These are phyloP conservation scores for Pezicula rhizophila DNA, from an alignment of 2,329 filamentous ascomycete genomes.

Conservation along the genomic window DNA sequence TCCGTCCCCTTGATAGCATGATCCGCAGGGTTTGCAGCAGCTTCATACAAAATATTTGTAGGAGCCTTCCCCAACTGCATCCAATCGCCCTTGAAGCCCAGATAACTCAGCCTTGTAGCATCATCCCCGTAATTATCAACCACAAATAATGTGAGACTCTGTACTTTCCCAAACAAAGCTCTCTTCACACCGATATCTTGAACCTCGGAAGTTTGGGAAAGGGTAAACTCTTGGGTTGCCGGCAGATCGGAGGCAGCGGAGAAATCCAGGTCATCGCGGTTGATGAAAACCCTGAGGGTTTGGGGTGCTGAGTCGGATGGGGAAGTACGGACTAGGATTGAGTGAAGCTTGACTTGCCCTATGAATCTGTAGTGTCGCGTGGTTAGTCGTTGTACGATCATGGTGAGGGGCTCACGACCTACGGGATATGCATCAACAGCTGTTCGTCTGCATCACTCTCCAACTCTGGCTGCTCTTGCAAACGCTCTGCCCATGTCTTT, in stretches of 20 bases:
- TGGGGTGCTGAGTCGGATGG: slow-evolving; percentile 64
- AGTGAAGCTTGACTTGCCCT: slow-evolving; percentile 87
- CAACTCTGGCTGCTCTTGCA: slow-evolving; percentile 67
- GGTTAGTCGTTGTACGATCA: neutral
- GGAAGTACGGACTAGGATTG: slow-evolving; percentile 78
- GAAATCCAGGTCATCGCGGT: slow-evolving; percentile 85
- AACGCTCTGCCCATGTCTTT: slow-evolving; percentile 85
- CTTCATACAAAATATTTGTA: slow-evolving; percentile 84
- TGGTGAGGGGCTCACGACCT: slow-evolving; percentile 30
- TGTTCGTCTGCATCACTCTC: slow-evolving; percentile 87
- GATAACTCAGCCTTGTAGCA: slow-evolving; percentile 69
- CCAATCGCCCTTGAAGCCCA: slow-evolving; percentile 93
- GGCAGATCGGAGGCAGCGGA: slow-evolving; percentile 60
- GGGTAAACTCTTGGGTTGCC: slow-evolving; percentile 69
- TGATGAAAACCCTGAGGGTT: slow-evolving; percentile 82
- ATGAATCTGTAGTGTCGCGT: slow-evolving; percentile 60
- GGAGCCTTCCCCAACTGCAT: slow-evolving; percentile 81
- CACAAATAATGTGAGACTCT: slow-evolving; percentile 78
- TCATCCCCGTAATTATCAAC: slow-evolving; percentile 84
- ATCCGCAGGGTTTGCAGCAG: slow-evolving; percentile 84
- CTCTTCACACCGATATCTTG: slow-evolving; percentile 85
- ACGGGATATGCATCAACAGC: slow-evolving; percentile 88
- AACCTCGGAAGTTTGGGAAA: slow-evolving; percentile 72
- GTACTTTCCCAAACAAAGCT: slow-evolving; percentile 83
- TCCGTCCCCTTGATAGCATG: slow-evolving; percentile 61